Evolutionary conservation across 164 flowering plant species (phyloP), one percentile per base, ranked within the genome.

Genomic region (Annona cherimola): DNA sequence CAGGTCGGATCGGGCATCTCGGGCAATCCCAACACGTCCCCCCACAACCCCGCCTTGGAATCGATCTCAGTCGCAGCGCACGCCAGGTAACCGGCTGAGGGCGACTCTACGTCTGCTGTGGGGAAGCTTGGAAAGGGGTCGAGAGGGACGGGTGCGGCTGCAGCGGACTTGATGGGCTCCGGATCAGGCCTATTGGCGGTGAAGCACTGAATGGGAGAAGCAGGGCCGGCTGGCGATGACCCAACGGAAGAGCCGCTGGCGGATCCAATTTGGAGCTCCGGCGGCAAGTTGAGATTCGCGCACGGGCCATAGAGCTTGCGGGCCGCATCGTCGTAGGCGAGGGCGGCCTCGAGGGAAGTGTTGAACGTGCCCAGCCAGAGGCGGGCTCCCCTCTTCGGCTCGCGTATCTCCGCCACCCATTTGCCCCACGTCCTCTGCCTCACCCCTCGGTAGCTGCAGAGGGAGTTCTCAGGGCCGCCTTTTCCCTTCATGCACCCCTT

Each of bases 341-440:
- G 5, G 4, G 89, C 92, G 0, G 92, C 92, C 12, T 88, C 87
- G 2, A 54, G 42, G 18, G 92, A 79, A 20, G 89, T 88, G 61
- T 77, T 69, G 72, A 83, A 88, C 6, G 90, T 86, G 40, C 92
- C 92, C 0, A 88, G 82, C 90, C 92, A 88, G 9, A 88, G 79
- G 8, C 86, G 78, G 1, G 82, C 76, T 0, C 90, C 87, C 2
- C 79, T 76, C 16, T 78, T 85, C 3, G 92, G 92, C 66, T 84
- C 89, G 0, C 92, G 83, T 9, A 88, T 88, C 71, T 88, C 92
- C 1, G 90, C 87, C 2, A 88, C 92, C 92, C 92, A 88, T 77
- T 86, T 88, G 2, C 90, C 92, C 92, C 90, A 88, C 0, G 89
- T 88, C 45, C 90, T 74, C 45, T 86, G 90, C 66, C 92, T 76